phyloP scores from a whole-genome alignment of 495 filamentous ascomycete species.

The Staphylotrichum tortipilum region DNA sequence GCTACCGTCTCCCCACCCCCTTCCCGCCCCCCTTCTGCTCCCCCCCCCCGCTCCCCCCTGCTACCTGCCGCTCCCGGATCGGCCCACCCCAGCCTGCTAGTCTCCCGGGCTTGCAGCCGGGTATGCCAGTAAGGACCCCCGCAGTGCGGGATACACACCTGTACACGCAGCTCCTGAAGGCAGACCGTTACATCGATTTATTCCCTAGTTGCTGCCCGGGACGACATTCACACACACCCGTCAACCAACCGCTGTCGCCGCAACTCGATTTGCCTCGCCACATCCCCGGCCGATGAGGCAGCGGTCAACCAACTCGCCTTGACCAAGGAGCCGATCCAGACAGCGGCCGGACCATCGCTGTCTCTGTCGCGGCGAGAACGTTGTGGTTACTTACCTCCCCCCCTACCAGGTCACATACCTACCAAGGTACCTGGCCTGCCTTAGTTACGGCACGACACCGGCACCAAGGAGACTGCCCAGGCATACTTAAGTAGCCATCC shows the following conservation, averaged over 20 bases:
- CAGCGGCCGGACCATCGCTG: neutral
- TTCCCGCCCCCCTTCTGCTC: neutral
- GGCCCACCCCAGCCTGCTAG: conserved; percentile 3
- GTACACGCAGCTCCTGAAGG: neutral
- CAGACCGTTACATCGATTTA: conserved; percentile 6
- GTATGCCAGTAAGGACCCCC: neutral
- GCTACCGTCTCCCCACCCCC: too few species aligned
- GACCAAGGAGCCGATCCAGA: neutral
- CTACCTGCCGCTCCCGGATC: conserved; percentile 5
- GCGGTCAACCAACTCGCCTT: conserved; percentile 5
- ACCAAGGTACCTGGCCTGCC: too few species aligned
- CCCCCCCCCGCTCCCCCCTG: neutral
- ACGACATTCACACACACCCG: conserved; percentile 5
- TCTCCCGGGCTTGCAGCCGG: conserved; percentile 2
- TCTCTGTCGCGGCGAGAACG: neutral
- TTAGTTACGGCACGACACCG: neutral
- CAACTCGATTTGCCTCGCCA: conserved; percentile 1
- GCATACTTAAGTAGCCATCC: neutral
- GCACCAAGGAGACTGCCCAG: neutral
- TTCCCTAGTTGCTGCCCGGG: neutral
- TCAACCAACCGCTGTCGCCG: neutral
- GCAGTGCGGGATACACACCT: conserved; percentile 1
- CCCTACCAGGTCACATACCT: too few species aligned
- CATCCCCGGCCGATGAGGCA: neutral
- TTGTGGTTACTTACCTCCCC: too few species aligned